These are phyloP conservation scores for Jaapia argillacea DNA, from an alignment of 768 basidiomycete species.

Conservation along the genomic window DNA sequence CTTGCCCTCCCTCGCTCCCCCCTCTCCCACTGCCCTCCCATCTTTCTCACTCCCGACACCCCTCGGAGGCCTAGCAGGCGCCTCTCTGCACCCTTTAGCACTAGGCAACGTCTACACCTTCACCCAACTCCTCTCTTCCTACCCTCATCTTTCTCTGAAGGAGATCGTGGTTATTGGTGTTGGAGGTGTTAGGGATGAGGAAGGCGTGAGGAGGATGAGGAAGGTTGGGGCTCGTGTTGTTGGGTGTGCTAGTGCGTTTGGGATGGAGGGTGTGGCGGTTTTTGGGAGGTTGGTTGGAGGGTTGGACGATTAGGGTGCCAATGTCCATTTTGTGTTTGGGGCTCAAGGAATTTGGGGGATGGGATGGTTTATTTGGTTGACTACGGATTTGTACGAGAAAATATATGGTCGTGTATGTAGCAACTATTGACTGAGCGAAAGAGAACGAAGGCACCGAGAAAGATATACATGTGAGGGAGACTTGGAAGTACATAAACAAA, in stretches of 20 bases:
- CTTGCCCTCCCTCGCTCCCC: slow-evolving; percentile 32
- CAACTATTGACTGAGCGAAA: too few relatives aligned
- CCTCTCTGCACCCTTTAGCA: slow-evolving; percentile 62
- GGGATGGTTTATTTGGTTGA: background rate
- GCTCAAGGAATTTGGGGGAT: too few relatives aligned
- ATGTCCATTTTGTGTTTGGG: too few relatives aligned
- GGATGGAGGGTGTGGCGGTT: slow-evolving; percentile 26
- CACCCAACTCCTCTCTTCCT: slow-evolving; percentile 34
- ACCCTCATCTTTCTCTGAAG: slow-evolving; percentile 30
- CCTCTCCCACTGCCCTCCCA: slow-evolving; percentile 5
- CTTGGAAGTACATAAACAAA: too few relatives aligned
- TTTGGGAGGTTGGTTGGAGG: slow-evolving; percentile 19
- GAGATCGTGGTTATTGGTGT: slow-evolving; percentile 62
- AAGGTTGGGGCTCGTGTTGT: slow-evolving; percentile 65
- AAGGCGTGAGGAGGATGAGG: slow-evolving; percentile 57
- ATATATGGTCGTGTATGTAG: too few relatives aligned
- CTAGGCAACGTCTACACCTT: slow-evolving; percentile 72
- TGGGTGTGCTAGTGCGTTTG: slow-evolving; percentile 47
- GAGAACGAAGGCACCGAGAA: too few relatives aligned
- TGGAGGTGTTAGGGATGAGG: slow-evolving; percentile 66
- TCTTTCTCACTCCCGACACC: slow-evolving; percentile 36
- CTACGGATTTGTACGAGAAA: too few relatives aligned
- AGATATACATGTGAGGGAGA: too few relatives aligned
- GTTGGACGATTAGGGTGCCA: too few relatives aligned
- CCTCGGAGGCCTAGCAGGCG: slow-evolving; percentile 70